Evolutionary conservation across 768 basidiomycete genomes (phyloP), one percentile per base, ranked within the genome.

Genomic region (Russula virescens): DNA sequence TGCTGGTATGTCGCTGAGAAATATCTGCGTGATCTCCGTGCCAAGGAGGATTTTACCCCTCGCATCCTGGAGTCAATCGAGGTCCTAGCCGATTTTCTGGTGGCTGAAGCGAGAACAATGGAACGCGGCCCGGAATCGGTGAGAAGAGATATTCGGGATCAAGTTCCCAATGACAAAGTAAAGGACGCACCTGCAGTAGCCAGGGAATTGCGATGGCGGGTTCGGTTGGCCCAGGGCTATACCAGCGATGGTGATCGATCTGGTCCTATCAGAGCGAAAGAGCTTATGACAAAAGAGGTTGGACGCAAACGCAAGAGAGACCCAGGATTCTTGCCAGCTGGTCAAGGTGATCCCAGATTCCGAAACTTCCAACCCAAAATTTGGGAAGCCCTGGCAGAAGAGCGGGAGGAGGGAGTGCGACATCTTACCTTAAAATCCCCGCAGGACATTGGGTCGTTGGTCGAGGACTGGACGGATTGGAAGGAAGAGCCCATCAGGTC

Each of bases 1-100:
- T 91, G 89, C 66, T 95, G 92, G 93, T 95, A 94, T 69, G 88
- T 89, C 14, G 93, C 84, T 2, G 90, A 94, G 68, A 88, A 86
- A 68, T 88, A 87, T 71, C 75, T 88, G 52, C 81, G 86, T 45
- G 88, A 91, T 65, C 74, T 96, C 38, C 87, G 83, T 71, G 75
- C 79, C 38, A 77, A 78, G 11, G 80, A 79, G 65, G 80, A 82
- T 51, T 78, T 82, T 53, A 67, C 79, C 7, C 67, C 75, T 11
- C 85, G 93, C 42, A 80, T 94, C 7, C 76, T 96, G 54, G 77
- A 82, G 14, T 91, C 90, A 10, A 75, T 97, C 16, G 76, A 82
- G 49, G 79, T 82, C 1, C 79, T 98, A 5, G 82, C 91, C 2
- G 80, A 85, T 11, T 92, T 94, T 73, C 80, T 98, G 47, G 84